Evolutionary conservation across 2,329 filamentous ascomycete genomes (phyloP).

Genomic region (Colletotrichum gloeosporioides): DNA sequence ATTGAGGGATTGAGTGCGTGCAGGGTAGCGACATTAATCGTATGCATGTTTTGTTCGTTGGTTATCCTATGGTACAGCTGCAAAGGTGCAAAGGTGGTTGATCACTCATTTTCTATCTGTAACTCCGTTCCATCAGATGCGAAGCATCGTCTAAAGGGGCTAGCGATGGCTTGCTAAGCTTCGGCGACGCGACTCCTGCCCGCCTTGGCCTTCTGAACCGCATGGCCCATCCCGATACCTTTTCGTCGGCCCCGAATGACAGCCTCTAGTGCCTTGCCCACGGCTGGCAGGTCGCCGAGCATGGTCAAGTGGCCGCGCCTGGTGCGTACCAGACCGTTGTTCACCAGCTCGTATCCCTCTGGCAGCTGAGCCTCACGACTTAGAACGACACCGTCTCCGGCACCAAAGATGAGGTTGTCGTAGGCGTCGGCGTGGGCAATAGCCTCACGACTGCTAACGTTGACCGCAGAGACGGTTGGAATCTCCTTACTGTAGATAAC

Average conservation of each 20-base stretch:
- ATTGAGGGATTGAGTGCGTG: neutral
- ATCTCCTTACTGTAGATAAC: constrained; percentile 87
- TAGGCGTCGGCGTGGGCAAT: constrained; percentile 82
- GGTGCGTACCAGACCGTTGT: constrained; percentile 76
- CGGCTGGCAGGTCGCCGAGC: constrained; percentile 81
- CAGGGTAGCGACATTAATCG: neutral
- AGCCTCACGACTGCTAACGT: constrained; percentile 73
- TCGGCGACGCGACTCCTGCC: neutral
- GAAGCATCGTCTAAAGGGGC: neutral
- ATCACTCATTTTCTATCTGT: neutral
- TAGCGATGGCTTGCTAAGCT: neutral
- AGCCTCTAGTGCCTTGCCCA: constrained; percentile 76
- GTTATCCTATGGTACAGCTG: neutral
- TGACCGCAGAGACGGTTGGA: constrained; percentile 83
- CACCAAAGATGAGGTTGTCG: constrained; percentile 85
- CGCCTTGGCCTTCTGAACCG: neutral
- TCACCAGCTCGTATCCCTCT: constrained; percentile 75
- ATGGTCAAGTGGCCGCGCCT: constrained; percentile 89
- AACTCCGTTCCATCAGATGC: neutral
- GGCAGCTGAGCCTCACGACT: constrained; percentile 87
- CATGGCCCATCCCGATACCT: constrained; percentile 70
- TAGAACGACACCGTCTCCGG: constrained; percentile 88
- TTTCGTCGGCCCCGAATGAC: constrained; percentile 70
- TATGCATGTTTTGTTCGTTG: neutral
- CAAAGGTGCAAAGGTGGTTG: neutral